These are phyloP conservation scores for Biancaea sappan DNA, from an alignment of 306 rosid species.

Conservation along the genomic window DNA sequence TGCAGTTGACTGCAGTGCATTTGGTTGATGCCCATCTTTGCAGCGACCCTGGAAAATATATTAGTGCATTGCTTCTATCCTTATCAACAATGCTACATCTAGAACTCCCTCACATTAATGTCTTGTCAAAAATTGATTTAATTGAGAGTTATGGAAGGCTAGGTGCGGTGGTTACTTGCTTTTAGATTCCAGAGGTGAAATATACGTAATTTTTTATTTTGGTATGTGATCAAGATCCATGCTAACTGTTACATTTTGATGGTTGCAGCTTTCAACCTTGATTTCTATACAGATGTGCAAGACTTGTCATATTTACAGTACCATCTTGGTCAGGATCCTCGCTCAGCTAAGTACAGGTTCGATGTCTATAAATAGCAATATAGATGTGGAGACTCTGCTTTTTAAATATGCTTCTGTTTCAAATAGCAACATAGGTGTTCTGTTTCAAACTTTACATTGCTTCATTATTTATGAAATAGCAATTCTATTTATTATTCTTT, in stretches of 20 bases:
- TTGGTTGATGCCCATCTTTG: slow-evolving; percentile 96
- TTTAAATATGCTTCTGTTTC: slow-evolving; percentile 19
- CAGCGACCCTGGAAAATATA: slow-evolving; percentile 94
- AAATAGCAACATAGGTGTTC: not conserved
- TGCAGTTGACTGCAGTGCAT: slow-evolving; percentile 94
- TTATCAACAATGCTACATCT: slow-evolving; percentile 88
- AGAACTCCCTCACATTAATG: slow-evolving; percentile 90
- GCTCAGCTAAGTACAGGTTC: slow-evolving; percentile 86
- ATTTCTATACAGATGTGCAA: slow-evolving; percentile 89
- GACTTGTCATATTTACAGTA: slow-evolving; percentile 85
- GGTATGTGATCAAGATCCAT: slow-evolving; percentile 23
- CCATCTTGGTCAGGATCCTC: slow-evolving; percentile 82
- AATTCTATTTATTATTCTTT: not conserved
- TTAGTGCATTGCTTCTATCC: slow-evolving; percentile 86
- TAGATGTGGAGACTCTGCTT: slow-evolving; percentile 24
- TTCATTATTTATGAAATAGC: slow-evolving; percentile 29
- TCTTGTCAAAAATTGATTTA: slow-evolving; percentile 90
- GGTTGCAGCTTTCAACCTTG: slow-evolving; percentile 87
- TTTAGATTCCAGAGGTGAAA: slow-evolving; percentile 13
- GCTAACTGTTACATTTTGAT: slow-evolving; percentile 29
- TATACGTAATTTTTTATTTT: slow-evolving; percentile 10
- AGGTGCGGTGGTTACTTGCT: slow-evolving; percentile 50
- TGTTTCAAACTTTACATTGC: slow-evolving; percentile 8
- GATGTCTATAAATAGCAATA: slow-evolving; percentile 16
- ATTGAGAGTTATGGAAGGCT: slow-evolving; percentile 90